Evolutionary conservation across 2,329 filamentous ascomycete genomes (phyloP), one percentile per base, ranked within the genome.

Genomic region (Daldinia eschscholtzii): DNA sequence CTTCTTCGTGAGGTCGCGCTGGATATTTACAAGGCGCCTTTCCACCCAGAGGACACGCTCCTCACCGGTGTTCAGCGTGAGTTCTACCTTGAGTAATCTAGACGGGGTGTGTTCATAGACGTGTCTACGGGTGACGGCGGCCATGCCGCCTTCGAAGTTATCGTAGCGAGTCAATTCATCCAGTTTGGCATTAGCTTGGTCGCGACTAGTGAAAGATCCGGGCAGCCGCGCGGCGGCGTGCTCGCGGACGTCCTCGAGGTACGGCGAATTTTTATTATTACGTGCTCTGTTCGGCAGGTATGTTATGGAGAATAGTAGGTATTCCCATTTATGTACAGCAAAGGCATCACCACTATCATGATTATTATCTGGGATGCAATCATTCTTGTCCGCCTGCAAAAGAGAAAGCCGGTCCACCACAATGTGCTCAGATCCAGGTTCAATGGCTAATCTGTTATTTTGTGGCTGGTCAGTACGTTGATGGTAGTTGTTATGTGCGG

Each of bases 41-140:
- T 73, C 71, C 5, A 76, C 73, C 74, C 74, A 76, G n/a, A 64
- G 15, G 18, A 71, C 48, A 18, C 62, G 42, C 12, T 68, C 64
- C 35, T 71, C 61, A n/a, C 72, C 72, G 30, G 68, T 64, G 6
- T 15, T 52, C 2, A 69, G 46, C n/a, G 58, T 62, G 26, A 74
- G 41, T 33, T 74, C 67, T 4, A 72, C 72, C 20, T 58, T 69
- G 1, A 75, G 71, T 1, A 75, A 52, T 26, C 59, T 64, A 6
- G 61, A 57, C 0, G 67, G 63, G 2, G 55, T 52, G 20, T 67
- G 53, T 39, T 65, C 61, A 2, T 70, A 61, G 0, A 62, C 67
- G 4, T 59, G 20, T 4, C 65, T 66, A 39, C 70, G 69, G 9
- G 50, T 57, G 1, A 67, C 60, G n/a, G 72, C 66, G 6, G 48